Evolutionary conservation across 2,329 filamentous ascomycete genomes (phyloP).

Genomic region (Trichoderma koningii): DNA sequence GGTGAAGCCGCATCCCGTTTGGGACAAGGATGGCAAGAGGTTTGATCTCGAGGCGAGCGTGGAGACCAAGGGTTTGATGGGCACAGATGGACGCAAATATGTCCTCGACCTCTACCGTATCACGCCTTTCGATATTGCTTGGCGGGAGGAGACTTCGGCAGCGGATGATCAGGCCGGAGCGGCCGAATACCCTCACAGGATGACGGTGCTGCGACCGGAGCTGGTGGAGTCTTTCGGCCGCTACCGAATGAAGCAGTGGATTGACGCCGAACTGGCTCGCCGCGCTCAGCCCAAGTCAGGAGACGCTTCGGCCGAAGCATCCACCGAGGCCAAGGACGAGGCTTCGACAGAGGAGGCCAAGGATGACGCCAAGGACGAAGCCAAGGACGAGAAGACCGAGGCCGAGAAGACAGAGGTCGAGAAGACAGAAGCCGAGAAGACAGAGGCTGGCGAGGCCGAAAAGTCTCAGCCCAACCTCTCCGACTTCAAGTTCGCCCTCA

Average conservation of each 20-base stretch:
- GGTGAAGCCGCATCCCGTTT: constrained; percentile 93
- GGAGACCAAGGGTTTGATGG: constrained; percentile 96
- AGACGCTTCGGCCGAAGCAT: constrained; percentile 39
- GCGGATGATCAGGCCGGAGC: constrained; percentile 47
- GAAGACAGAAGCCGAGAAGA: constrained; percentile 47
- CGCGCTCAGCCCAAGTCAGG: constrained; percentile 46
- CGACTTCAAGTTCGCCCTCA: constrained; percentile 83
- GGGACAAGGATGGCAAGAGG: constrained; percentile 92
- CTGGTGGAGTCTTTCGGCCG: constrained; percentile 85
- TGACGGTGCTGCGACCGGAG: constrained; percentile 91
- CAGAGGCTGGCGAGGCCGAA: constrained; percentile 10
- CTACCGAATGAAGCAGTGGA: constrained; percentile 84
- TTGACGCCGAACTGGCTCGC: constrained; percentile 74
- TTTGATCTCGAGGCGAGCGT: constrained; percentile 94
- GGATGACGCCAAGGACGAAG: constrained; percentile 40
- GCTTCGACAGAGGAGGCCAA: constrained; percentile 40
- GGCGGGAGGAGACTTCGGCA: constrained; percentile 75
- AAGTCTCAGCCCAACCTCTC: constrained; percentile 76
- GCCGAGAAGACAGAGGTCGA: constrained; percentile 25
- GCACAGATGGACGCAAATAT: constrained; percentile 95
- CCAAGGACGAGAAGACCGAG: constrained; percentile 37
- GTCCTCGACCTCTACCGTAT: constrained; percentile 96
- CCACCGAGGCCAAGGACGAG: constrained; percentile 35
- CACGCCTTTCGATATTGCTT: constrained; percentile 85
- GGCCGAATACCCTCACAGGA: constrained; percentile 82